Base-by-base conservation (phyloP, 1,139 yeast species). In the Taiozyma sp. region DNA sequence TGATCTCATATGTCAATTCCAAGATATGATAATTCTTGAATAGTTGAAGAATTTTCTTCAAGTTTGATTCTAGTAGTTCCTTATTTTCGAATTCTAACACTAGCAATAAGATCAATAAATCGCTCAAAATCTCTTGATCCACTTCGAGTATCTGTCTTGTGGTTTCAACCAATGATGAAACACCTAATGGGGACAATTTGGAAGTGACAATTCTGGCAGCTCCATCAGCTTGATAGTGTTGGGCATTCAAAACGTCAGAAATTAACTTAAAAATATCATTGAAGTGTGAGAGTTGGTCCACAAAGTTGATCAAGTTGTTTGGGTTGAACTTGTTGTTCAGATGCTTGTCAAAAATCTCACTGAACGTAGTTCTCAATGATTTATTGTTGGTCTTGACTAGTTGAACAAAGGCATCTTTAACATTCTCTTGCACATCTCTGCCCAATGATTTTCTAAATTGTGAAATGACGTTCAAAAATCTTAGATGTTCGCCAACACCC, bases 41-140 rank as follows among this genome's bases (percentile, higher is more conserved):
- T 9, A 55, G 23, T 22, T 52, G 47, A 12, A 63, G 40, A 6
- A 62, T 49, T 40, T 55, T 54, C 10, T 44, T 48, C 9, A 64
- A 51, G 9, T 55, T 49, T 1, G 46, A 32, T 19, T 52, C 53
- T 4, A 62, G 39, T 14, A 54, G 49, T 12, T 51, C 53, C 34
- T 60, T 57, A n/a, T 60, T 58, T 19, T 61, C 62, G 48, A 65
- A 63, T 47, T 63, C 61, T 47, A 65, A 50, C 1, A 76, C 69
- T 28, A 75, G 55, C 36, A 76, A 58, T 36, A 77, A 58, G 23
- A 75, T 59, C 23, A 70, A 50, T 6, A 73, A 47, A 6, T 70
- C 70, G 48, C 66, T 56, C 14, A 69, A 48, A 7, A 70, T 49
- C 4, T 63, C 65, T 43, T 57, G 59, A 44, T 65, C 61, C n/a